Base-by-base conservation (phyloP, 2,329 filamentous ascomycete genomes). In the Alternaria arborescens region DNA sequence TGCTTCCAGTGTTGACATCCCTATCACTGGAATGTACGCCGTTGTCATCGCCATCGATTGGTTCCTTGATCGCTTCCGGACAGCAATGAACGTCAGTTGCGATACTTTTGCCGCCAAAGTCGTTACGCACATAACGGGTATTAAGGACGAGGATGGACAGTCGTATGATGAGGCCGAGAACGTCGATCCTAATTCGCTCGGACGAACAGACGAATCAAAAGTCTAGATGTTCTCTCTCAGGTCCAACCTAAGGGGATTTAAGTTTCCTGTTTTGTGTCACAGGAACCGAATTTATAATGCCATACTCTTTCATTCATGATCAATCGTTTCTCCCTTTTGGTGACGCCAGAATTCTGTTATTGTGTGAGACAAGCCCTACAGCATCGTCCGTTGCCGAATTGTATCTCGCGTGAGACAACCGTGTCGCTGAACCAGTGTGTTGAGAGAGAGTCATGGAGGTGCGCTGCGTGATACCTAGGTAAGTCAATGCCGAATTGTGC, bases 21-120 rank as follows among this genome's bases (percentile, higher is more conserved):
- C 78, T 1, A 70, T 84, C 34, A 84, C 81, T 0, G 80, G 77
- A 18, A 84, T 85, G 82, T 85, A 82, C 63, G 83, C 81, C 22
- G 82, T 86, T 41, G 82, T 86, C 14, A 80, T 85, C 3, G 83
- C 83, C 24, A 85, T 86, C 44, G 84, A 85, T 63, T 86, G 83
- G 84, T 82, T 86, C 71, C 76, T 85, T n/a, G 84, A 86, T 71
- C 82, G 84, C 28, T 86, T 86, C 79, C 78, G 84, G 14, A 86
- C 84, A 0, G 79, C 81, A 4, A 69, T 82, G 55, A 86, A 86
- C 61, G 83, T 86, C 43, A 81, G 78, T 36, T 82, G 82, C n/a
- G 84, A 86, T 68, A 61, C 84, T 1, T 85, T 80, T 57, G 82
- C 81, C 0, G 80, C 79, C 2, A 68, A 65, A 2, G 71, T 83